Conservation (phyloP, 805 yeast genomes). For the Wickerhamiella nectarea region DNA sequence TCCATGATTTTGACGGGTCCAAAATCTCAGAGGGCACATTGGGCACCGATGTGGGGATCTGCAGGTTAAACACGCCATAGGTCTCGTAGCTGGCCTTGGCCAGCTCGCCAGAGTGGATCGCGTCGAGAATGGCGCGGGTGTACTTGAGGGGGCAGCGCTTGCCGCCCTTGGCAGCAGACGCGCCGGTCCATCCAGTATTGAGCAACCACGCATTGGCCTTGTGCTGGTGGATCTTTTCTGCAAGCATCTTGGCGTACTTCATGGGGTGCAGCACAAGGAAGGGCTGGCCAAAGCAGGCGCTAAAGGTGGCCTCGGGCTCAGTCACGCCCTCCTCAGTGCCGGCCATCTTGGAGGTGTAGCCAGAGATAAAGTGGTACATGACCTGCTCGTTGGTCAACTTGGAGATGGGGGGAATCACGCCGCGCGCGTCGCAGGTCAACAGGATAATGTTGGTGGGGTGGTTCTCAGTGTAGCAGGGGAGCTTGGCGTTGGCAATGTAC, state of each 20-base stretch:
- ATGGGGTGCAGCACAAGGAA: constrained; percentile 96
- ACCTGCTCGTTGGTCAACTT: constrained; percentile 88
- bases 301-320: constrained; percentile 95
- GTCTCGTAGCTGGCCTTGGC: constrained; percentile 67
- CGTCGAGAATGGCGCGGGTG: constrained; percentile 91
- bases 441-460: constrained; percentile 89
- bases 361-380: constrained; percentile 97
- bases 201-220: constrained; percentile 90
- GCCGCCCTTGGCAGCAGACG: constrained; percentile 85
- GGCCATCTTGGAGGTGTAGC: constrained; percentile 98
- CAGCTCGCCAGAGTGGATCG: constrained; percentile 85
- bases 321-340: constrained; percentile 98
- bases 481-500: constrained; percentile 87
- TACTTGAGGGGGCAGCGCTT: constrained; percentile 94
- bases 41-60: constrained; percentile 68
- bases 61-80: constrained; percentile 75
- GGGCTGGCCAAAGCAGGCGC: constrained; percentile 98
- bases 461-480: constrained; percentile 78
- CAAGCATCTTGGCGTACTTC: constrained; percentile 91
- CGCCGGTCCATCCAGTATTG: constrained; percentile 98
- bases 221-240: constrained; percentile 81
- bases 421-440: constrained; percentile 94
- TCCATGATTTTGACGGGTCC: constrained; percentile 79
- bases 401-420: constrained; percentile 95
- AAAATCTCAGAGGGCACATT: constrained; percentile 74